A percentile compares a stretch with the other conserved stretches of the same genome.
These are phyloP conservation scores for Pseudotsuga menziesii DNA, from an alignment of 75 land plant species.

Conservation along the genomic window DNA sequence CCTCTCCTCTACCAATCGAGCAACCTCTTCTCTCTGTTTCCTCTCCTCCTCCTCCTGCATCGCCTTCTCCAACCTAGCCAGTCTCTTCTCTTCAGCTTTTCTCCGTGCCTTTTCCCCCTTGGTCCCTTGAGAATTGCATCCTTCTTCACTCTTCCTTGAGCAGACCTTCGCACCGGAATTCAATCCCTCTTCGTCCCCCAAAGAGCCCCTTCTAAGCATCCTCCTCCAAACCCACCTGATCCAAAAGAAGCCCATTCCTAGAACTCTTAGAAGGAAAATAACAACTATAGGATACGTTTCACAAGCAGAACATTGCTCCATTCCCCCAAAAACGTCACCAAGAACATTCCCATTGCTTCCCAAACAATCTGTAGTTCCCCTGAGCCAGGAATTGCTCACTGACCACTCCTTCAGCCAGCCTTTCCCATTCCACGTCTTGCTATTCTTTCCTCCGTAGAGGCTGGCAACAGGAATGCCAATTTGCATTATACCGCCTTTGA, in stretches of 20 bases:
- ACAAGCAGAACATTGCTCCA: slow-evolving; percentile 32
- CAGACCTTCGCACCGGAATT: slow-evolving; percentile 24
- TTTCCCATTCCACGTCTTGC: slow-evolving; percentile 35
- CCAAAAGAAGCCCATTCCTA: slow-evolving; percentile 33
- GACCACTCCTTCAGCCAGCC: slow-evolving; percentile 31
- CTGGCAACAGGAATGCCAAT: slow-evolving; percentile 29
- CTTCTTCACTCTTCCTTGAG: slow-evolving; percentile 59
- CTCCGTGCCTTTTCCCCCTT: slow-evolving; percentile 79
- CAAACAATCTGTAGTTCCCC: slow-evolving; percentile 21
- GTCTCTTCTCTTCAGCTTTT: slow-evolving; percentile 92
- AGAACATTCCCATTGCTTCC: slow-evolving; percentile 18
- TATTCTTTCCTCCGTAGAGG: slow-evolving; percentile 23
- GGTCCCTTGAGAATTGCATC: slow-evolving; percentile 43
- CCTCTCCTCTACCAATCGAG: slow-evolving; percentile 85
- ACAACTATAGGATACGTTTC: slow-evolving; percentile 34
- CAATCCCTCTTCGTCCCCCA: slow-evolving; percentile 30
- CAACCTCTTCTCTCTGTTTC: slow-evolving; percentile 91
- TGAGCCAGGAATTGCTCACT: slow-evolving; percentile 23
- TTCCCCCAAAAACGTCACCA: slow-evolving; percentile 18
- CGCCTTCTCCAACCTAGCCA: slow-evolving; percentile 82
- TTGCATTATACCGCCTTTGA: slow-evolving; percentile 13
- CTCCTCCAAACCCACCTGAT: slow-evolving; percentile 67
- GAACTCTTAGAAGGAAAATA: slow-evolving; percentile 29
- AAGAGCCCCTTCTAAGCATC: slow-evolving; percentile 46
- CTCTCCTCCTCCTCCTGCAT: slow-evolving; percentile 87